Evolutionary conservation across 1,139 yeast species (phyloP), one percentile per base, ranked within the genome.

Genomic region (Debaryomyces udenii): DNA sequence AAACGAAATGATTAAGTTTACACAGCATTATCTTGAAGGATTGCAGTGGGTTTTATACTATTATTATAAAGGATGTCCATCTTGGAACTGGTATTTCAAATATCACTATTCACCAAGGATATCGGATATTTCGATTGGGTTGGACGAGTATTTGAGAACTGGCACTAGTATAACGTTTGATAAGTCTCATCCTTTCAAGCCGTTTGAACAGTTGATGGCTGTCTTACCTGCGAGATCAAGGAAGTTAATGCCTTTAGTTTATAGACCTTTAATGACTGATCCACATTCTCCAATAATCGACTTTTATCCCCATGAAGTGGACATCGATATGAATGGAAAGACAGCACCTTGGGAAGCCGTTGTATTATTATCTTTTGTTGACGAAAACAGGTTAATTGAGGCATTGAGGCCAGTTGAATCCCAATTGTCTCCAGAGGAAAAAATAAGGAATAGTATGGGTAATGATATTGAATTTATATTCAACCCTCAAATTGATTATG

Each of bases 281-380:
- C 84, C 83, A 35, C 74, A 74, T 39, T 91, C 98, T 2, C 96
- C 97, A 20, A 90, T 94, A 50, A 78, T 76, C 44, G 96, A 89
- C 51, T 91, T 90, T 55, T 93, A 94, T 59, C 99, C 99, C 3
- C 76, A 78, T 47, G 89, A 88, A 47, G 96, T 93, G 47, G 91
- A 83, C 42, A 76, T 89, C 37, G 99, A 94, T 66, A 74, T 83
- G 78, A 94, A 93, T 59, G 99, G 98, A 39, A 94, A 93, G 61
- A 87, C 91, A 41, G 96, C 95, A 6, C 84, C 88, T 38, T 93
- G 99, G 99, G 99, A 93, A 67, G 98, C 98, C 6, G 97, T 93
- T 42, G 96, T 93, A n/a, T 79, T 89, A 57, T 78, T 93, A 47
- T 86, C 95, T 9, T 94, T 94, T 72, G 97, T 93, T 39, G 98